Base-by-base conservation (phyloP, 352 stramenopile species). In the Phytopythium aichiense region DNA sequence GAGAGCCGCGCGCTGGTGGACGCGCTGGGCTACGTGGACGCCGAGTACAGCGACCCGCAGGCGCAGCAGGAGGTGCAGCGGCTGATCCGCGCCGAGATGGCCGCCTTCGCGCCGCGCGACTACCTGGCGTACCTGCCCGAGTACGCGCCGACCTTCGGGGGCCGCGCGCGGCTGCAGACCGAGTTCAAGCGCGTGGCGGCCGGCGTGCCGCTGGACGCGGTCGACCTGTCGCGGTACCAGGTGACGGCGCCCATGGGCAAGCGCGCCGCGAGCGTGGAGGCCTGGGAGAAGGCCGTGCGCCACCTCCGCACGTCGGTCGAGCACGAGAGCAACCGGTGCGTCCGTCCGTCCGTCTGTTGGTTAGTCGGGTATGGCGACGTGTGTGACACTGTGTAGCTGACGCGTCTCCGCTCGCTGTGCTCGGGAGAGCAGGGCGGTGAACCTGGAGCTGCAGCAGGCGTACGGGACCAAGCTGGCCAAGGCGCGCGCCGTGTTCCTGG, bases 401-500 rank as follows among this genome's bases (percentile, higher is more conserved):
- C 37, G 5, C 37, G 11, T 18, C 37, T 8, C 7, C 16, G 1
- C 1, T 46, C 6, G 16, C 45, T 15, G 42, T 52, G 4, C 42
- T 53, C 4, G 25, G 7, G 33, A 13, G 11, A 38, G 28, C 58
- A 83, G 77, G n/a, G 77, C 91, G 15, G 64, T 80, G 42, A 92
- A 88, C 69, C 61, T 94, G 35, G 84, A 94, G 64, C 72, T 94
- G 37, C 74, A 89, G 60, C 84, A 94, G 46, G 71, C 71, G 28
- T 94, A 92, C 58, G 82, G 81, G 9, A 71, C 81, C 13, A 89
- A 89, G 55, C 59, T 88, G 45, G 82, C 71, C 63, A 91, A 94
- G 61, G 68, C 81, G 15, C 75, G 80, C 1, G 74, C 79, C 0
- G 74, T 78, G 7, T 63, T 92, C n/a, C 49, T 94, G 37, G 79